Conservation (phyloP, 1,139 yeast genomes). For the Magnusiomyces tetraspermus region DNA sequence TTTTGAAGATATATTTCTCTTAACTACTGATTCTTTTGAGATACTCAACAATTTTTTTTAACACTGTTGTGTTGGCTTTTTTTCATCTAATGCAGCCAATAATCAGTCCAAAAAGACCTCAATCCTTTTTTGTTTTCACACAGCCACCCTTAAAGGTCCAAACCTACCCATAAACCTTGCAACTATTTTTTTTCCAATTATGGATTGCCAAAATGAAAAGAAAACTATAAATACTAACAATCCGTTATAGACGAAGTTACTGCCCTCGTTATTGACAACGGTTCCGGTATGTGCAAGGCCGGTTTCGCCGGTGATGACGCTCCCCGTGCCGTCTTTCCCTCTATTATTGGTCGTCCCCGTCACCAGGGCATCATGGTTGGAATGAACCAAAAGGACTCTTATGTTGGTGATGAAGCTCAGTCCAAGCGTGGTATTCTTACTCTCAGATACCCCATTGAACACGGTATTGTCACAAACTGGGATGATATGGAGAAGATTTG, state of each 20-base stretch:
- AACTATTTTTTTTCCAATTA: too few relatives aligned
- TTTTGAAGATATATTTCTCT: too few relatives aligned
- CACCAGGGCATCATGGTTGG: conserved; percentile 98
- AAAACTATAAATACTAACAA: background rate
- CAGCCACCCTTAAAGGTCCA: too few relatives aligned
- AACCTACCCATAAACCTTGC: too few relatives aligned
- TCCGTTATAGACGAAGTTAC: conserved; percentile 29
- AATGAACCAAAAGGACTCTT: conserved; percentile 99
- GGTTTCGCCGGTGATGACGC: conserved; percentile 99
- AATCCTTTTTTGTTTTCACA: too few relatives aligned
- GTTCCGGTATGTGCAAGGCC: conserved; percentile 99
- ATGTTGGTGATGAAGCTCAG: conserved; percentile 99
- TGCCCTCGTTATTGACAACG: conserved; percentile 92
- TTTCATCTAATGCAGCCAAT: background rate
- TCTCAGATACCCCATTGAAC: conserved; percentile 98
- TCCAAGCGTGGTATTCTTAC: conserved; percentile 99
- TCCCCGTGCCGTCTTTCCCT: conserved; percentile 99
- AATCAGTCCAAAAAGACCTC: background rate
- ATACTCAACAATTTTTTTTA: too few relatives aligned
- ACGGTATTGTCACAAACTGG: conserved; percentile 99
- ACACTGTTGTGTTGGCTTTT: background rate
- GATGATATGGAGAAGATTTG: conserved; percentile 99
- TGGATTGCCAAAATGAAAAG: too few relatives aligned
- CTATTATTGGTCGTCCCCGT: conserved; percentile 99
- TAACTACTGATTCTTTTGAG: too few relatives aligned